phyloP scores from a whole-genome alignment of 2,329 filamentous ascomycete species.

The Colletotrichum melonis region DNA sequence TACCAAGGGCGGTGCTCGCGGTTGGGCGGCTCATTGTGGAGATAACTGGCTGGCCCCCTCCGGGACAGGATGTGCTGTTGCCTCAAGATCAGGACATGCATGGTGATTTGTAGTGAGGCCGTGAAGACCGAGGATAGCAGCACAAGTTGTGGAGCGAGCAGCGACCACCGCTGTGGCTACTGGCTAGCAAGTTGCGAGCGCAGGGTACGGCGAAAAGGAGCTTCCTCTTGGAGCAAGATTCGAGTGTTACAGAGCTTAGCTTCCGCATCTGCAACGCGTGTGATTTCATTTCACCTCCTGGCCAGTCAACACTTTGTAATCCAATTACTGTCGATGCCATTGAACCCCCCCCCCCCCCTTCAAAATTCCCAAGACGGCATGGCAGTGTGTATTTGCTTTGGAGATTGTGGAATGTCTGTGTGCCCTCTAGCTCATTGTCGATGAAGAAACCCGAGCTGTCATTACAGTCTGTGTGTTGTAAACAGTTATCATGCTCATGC shows the following conservation, averaged over 20 bases:
- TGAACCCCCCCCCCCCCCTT: neutral
- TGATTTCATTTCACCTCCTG: neutral
- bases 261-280: neutral
- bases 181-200: neutral
- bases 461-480: neutral
- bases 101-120: neutral
- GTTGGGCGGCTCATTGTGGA: neutral
- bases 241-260: neutral
- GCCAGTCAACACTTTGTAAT: neutral
- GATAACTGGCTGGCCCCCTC: too few species aligned
- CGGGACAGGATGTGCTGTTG: neutral
- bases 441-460: neutral
- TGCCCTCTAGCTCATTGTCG: neutral
- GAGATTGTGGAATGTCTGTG: neutral
- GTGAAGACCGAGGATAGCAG: neutral
- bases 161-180: neutral
- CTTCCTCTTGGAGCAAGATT: neutral
- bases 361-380: too few species aligned
- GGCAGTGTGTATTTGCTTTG: neutral
- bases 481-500: too few species aligned
- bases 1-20: neutral
- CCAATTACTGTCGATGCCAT: neutral
- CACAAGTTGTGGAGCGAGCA: neutral
- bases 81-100: neutral
- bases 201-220: neutral